Conservation (phyloP, 768 basidiomycete genomes). For the Pleurotus giganteus region DNA sequence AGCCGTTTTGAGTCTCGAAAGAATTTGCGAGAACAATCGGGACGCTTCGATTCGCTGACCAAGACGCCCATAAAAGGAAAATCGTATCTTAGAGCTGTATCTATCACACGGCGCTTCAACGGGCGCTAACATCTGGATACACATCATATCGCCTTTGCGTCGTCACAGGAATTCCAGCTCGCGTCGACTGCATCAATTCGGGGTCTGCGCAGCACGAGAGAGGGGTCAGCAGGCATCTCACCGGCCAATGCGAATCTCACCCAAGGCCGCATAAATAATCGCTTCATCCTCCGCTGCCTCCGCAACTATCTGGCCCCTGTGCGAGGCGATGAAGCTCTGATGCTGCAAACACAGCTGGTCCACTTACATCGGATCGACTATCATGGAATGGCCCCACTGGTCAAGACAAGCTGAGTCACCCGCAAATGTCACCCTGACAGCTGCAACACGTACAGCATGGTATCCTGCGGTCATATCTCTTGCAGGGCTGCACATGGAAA, state of each 20-base stretch:
- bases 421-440: not conserved
- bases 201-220: conserved; percentile 40
- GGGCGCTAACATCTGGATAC: conserved; percentile 66
- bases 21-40: conserved; percentile 10
- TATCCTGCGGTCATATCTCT: conserved; percentile 79
- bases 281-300: conserved; percentile 77
- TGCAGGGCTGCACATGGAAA: conserved; percentile 95
- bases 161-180: conserved; percentile 89
- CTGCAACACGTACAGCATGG: conserved; percentile 66
- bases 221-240: not conserved
- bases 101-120: not conserved
- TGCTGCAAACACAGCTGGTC: not conserved
- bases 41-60: conserved; percentile 4
- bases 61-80: not conserved
- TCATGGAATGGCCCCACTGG: conserved; percentile 91
- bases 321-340: conserved; percentile 10
- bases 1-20: conserved; percentile 16
- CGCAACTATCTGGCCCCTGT: conserved; percentile 70
- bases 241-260: conserved; percentile 43
- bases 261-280: conserved; percentile 79
- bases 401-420: not conserved
- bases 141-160: conserved; percentile 90
- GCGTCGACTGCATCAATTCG: conserved; percentile 57
- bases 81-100: not conserved
- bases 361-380: conserved; percentile 85